Base-by-base conservation (phyloP, 1,139 yeast species). In the Cylindricascospora bacillispora region DNA sequence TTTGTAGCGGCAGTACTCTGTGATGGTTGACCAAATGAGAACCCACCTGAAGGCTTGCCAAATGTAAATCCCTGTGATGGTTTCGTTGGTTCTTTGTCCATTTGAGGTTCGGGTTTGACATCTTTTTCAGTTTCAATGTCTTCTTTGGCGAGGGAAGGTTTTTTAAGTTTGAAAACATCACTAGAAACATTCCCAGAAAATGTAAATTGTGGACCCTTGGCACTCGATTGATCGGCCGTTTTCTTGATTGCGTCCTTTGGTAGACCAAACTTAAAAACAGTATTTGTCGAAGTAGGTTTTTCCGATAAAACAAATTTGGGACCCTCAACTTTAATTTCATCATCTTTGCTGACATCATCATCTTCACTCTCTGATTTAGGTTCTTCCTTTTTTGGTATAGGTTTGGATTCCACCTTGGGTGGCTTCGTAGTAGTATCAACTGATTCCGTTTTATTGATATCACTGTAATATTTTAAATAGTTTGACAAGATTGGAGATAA, bases 161-260 rank as follows among this genome's bases (percentile, higher is more conserved):
- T 34, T 10, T 34, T 34, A 24, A 71, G 49, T 37, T 69, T 71
- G 49, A 72, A 72, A 1, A 67, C 67, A 36, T 57, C 60, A 31
- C 57, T 71, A 34, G 63, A 59, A 12, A 67, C 62, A 5, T 60
- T 53, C 34, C 69, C 68, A 32, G 59, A 52, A 39, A 74, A 66
- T 4, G 65, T 63, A 45, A 78, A 78, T 10, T 67, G 56, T 13
- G 86, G 86, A 3, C 85, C 86, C 40, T 73, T 67, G 6, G 70
- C 63, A 24, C 70, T 73, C 5, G 70, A 63, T 24, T 68, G 70
- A 11, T 66, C 58, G 27, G 63, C 72, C 2, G 62, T 52, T 33
- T 58, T 60, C 29, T 58, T 57, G 24, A 56, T 49, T 18, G 42
- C 54, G 16, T 63, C 62, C 34, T 64, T 70, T 14, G 69, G 63